These are phyloP conservation scores for Phytophthora sojae DNA, from an alignment of 352 stramenopile genomes.

Conservation along the genomic window DNA sequence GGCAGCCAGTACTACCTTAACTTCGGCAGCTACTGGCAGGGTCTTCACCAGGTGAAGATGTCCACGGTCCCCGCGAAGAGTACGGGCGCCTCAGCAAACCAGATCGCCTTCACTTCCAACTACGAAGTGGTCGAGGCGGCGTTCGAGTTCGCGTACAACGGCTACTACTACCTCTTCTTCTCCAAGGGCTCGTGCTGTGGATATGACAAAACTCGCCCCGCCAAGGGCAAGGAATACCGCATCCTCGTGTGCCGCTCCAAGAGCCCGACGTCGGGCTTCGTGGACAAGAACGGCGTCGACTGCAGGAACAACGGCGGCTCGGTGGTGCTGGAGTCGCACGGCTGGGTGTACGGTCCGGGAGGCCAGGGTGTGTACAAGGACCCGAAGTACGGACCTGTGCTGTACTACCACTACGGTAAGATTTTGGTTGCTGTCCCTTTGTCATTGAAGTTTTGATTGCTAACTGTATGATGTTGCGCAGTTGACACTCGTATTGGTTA, in stretches of 20 bases:
- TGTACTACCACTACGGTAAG: conserved; percentile 67
- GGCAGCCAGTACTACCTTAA: conserved; percentile 51
- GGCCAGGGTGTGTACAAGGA: conserved; percentile 60
- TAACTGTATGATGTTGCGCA: too few relatives aligned
- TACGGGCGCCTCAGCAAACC: conserved; percentile 12
- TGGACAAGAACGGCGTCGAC: conserved; percentile 42
- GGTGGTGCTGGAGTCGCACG: conserved; percentile 50
- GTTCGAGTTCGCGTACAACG: conserved; percentile 47
- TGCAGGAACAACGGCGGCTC: conserved; percentile 55
- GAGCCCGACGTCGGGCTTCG: conserved; percentile 42
- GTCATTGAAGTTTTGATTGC: too few relatives aligned
- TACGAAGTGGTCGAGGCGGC: conserved; percentile 48
- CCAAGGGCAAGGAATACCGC: conserved; percentile 57
- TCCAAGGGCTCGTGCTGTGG: conserved; percentile 51
- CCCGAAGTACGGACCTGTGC: conserved; percentile 44
- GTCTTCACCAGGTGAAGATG: conserved; percentile 45
- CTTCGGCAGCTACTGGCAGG: conserved; percentile 58
- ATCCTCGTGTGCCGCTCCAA: conserved; percentile 54
- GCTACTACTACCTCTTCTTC: conserved; percentile 59
- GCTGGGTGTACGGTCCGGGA: conserved; percentile 53
- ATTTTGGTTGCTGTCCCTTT: conserved; percentile 5
- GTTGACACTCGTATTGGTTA: conserved; percentile 52
- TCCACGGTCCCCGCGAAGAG: conserved; percentile 33
- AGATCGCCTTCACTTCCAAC: conserved; percentile 46
- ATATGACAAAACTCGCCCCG: conserved; percentile 38